These are phyloP conservation scores for Albifimbria verrucaria DNA, from an alignment of 2,329 filamentous ascomycete genomes.

Conservation along the genomic window DNA sequence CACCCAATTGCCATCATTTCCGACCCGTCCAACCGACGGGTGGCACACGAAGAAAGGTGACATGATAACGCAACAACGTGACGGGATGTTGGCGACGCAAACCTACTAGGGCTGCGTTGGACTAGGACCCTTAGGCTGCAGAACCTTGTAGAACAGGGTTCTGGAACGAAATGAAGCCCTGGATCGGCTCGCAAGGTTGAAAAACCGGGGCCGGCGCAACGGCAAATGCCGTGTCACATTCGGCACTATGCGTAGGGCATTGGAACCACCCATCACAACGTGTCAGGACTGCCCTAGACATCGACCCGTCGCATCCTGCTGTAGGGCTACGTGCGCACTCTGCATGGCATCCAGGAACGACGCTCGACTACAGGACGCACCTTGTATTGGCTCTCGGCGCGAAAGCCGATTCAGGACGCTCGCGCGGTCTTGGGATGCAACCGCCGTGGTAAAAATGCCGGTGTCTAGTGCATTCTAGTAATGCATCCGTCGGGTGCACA, in stretches of 20 bases:
- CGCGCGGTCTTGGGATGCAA: too few species aligned
- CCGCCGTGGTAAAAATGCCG: neutral
- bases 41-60: too few species aligned
- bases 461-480: neutral
- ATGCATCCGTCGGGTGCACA: neutral
- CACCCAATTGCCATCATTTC: neutral
- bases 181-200: neutral
- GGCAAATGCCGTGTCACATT: neutral
- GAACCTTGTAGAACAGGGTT: neutral
- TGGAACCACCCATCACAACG: neutral
- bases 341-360: neutral
- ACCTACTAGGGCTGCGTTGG: neutral
- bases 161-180: neutral
- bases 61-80: too few species aligned
- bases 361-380: too few species aligned
- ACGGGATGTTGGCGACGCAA: neutral
- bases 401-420: too few species aligned
- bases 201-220: neutral
- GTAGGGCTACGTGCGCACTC: too few species aligned
- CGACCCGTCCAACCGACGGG: neutral
- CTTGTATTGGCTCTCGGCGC: neutral
- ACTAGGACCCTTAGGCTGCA: neutral
- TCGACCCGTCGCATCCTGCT: too few species aligned
- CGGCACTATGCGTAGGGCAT: neutral
- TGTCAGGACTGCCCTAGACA: too few species aligned